These are phyloP conservation scores for Thuidium tamariscinum DNA, from an alignment of 225 moss, liverwort and hornwort species.

Conservation along the genomic window DNA sequence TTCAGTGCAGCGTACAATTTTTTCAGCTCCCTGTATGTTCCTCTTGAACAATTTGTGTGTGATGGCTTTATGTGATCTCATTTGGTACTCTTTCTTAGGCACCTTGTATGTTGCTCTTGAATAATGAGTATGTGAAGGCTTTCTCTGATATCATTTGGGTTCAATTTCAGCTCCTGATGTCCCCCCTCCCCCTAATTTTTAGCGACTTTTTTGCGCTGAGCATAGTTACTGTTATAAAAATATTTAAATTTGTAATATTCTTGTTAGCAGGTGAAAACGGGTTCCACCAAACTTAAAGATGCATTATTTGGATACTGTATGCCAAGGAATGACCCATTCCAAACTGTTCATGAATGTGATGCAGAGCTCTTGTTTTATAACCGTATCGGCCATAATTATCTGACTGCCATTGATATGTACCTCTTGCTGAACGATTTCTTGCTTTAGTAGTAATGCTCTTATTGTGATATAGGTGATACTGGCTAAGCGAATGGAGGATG, in stretches of 20 bases:
- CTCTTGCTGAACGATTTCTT: background rate
- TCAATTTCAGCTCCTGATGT: background rate
- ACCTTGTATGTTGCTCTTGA: background rate
- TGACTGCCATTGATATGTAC: background rate
- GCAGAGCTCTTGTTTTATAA: background rate
- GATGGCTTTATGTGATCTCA: background rate
- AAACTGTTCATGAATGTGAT: background rate
- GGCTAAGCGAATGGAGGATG: conserved; percentile 57
- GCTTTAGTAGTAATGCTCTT: background rate
- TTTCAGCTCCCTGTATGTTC: too few relatives aligned
- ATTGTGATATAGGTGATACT: conserved; percentile 23
- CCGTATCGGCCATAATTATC: too few relatives aligned
- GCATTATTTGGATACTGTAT: background rate
- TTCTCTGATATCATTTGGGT: background rate
- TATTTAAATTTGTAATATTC: background rate
- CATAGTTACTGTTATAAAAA: background rate
- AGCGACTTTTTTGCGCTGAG: background rate
- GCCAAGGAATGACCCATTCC: background rate
- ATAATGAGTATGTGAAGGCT: background rate
- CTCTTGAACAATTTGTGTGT: background rate
- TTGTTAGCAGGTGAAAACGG: background rate
- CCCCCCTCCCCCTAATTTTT: background rate
- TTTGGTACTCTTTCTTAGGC: background rate
- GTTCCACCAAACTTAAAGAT: background rate
- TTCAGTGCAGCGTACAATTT: background rate